Evolutionary conservation across 2,329 filamentous ascomycete species (phyloP).

Genomic region (Fusarium equiseti): DNA sequence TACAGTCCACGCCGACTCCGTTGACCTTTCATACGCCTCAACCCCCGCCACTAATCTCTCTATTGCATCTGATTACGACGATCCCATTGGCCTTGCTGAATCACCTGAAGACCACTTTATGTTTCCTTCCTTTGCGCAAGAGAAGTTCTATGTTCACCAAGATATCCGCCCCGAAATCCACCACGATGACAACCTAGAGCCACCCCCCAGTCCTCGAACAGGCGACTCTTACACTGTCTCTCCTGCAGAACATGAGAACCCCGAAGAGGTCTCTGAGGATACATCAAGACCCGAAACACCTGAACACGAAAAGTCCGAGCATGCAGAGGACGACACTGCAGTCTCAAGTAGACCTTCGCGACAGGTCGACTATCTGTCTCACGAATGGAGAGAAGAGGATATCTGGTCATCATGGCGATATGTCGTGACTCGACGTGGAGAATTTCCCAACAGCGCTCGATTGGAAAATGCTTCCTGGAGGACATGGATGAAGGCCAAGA

Average conservation of each 20-base stretch:
- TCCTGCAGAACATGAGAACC: conserved; percentile 65
- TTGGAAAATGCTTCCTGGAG: conserved; percentile 98
- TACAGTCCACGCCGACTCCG: conserved; percentile 65
- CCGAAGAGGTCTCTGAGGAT: conserved; percentile 53
- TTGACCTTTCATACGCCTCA: conserved; percentile 69
- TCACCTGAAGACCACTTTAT: conserved; percentile 61
- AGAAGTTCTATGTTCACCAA: conserved; percentile 58
- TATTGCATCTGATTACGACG: conserved; percentile 68
- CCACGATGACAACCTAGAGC: conserved; percentile 59
- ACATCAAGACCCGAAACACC: conserved; percentile 71
- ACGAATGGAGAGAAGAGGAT: conserved; percentile 94
- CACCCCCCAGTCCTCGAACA: conserved; percentile 63
- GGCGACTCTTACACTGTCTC: conserved; percentile 66
- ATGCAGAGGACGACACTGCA: conserved; percentile 83
- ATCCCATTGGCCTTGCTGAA: conserved; percentile 59
- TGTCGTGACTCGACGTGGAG: conserved; percentile 81
- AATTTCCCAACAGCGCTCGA: conserved; percentile 83
- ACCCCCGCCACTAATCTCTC: conserved; percentile 74
- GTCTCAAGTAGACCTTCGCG: conserved; percentile 80
- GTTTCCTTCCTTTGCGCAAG: conserved; percentile 60
- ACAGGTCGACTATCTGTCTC: conserved; percentile 95
- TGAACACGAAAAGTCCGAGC: conserved; percentile 60
- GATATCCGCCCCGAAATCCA: conserved; percentile 43
- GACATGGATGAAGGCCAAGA: conserved; percentile 94
- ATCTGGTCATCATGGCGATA: conserved; percentile 98